These are phyloP conservation scores for Dactylellina sp. DNA, from an alignment of 2,329 filamentous ascomycete genomes.

Conservation along the genomic window DNA sequence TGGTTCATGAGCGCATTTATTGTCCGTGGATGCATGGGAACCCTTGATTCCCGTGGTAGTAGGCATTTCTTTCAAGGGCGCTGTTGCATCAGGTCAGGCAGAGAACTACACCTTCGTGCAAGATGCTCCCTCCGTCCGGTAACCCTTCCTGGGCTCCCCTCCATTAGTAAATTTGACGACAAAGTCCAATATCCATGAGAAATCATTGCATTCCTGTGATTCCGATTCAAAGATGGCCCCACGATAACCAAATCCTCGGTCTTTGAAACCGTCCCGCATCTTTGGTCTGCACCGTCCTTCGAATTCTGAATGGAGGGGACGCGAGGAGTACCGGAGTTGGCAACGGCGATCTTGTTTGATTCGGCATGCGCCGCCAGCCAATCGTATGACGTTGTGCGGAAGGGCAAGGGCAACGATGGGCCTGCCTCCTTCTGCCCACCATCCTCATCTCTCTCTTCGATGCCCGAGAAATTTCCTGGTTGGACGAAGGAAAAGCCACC, in stretches of 20 bases:
- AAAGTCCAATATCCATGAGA: background rate
- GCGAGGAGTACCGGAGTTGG: constrained; percentile 13
- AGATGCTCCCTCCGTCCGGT: constrained; percentile 3
- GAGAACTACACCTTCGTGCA: constrained; percentile 12
- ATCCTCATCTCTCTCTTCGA: constrained; percentile 36
- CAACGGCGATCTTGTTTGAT: constrained; percentile 4
- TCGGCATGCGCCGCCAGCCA: constrained; percentile 28
- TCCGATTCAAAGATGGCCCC: background rate
- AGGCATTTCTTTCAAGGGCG: constrained; percentile 15
- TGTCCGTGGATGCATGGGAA: constrained; percentile 9
- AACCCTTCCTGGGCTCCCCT: background rate
- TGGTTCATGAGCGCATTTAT: constrained; percentile 36
- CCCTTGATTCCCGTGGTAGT: constrained; percentile 31
- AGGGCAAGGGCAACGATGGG: constrained; percentile 45
- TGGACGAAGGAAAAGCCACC: constrained; percentile 17
- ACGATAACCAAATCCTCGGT: constrained; percentile 16
- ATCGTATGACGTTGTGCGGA: constrained; percentile 27
- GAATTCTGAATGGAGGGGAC: background rate
- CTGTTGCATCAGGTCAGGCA: constrained; percentile 10
- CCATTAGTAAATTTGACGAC: no score
- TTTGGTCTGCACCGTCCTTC: background rate
- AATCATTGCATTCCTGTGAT: background rate
- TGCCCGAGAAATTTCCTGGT: constrained; percentile 42
- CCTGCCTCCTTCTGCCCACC: constrained; percentile 12
- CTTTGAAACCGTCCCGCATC: constrained; percentile 19